A percentile compares a stretch with the other conserved stretches of the same genome.
Conservation (phyloP, 2,329 filamentous ascomycete genomes). For the Botrytis porri region DNA sequence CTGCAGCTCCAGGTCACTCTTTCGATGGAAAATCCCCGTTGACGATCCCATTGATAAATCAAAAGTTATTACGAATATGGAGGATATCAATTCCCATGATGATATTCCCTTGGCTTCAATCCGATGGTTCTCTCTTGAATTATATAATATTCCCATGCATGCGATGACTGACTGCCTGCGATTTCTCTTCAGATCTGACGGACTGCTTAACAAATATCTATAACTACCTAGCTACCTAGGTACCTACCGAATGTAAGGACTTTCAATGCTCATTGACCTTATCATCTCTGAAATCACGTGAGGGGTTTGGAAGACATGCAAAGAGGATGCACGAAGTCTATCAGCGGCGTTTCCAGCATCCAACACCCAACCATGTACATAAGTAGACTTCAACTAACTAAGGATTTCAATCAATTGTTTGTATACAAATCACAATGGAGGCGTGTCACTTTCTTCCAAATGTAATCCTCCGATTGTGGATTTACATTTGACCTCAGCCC, state of each 20-base stretch:
- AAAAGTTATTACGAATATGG: background rate
- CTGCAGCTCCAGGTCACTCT: background rate
- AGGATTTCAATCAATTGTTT: background rate
- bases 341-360: constrained; percentile 2
- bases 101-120: background rate
- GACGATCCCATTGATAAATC: background rate
- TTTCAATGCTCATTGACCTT: too few relatives aligned
- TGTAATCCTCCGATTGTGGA: background rate
- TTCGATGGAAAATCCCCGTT: background rate
- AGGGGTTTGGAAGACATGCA: background rate
- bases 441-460: background rate
- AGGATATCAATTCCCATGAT: background rate
- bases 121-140: background rate
- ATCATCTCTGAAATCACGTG: background rate
- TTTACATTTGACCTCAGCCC: background rate
- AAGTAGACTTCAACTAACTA: background rate
- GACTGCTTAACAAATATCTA: background rate
- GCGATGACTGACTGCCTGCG: background rate
- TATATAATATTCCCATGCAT: background rate
- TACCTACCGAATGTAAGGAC: too few relatives aligned
- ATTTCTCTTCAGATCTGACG: background rate
- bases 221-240: background rate
- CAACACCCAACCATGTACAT: background rate
- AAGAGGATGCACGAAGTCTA: background rate
- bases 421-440: background rate